Base-by-base conservation (phyloP, 148 eudicot genomes). In the Chenopodium berlandieri region DNA sequence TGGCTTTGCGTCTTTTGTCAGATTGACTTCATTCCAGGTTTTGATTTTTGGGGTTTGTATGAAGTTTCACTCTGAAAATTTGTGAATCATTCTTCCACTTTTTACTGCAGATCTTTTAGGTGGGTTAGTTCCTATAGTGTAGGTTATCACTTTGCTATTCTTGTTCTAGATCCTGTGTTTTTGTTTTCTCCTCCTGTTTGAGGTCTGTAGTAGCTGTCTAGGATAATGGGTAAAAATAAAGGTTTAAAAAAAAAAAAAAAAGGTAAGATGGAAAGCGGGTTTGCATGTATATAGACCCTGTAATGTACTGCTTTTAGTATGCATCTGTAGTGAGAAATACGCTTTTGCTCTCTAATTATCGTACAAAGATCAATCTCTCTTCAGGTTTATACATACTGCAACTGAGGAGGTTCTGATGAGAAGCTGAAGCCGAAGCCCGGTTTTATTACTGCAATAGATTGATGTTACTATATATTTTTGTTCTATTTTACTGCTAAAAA, bases 21-120 rank as follows among this genome's bases (percentile, higher is more conserved):
- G 72, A 73, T 65, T 71, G 79, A 78, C 82, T 83, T n/a, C 75
- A 47, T 73, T 88, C 80, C 76, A 30, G 83, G 82, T 75, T 75
- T 83, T 83, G 56, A 70, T 81, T 73, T 87, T 85, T 77, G 75
- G 86, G 89, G 80, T 86, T 81, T 88, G 86, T 86, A 83, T 79
- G 83, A 71, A 84, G 52, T 73, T 73, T 66, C 82, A 73, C 69
- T 70, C 73, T 60, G 73, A 77, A 47, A 40, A 20, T 76, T 63
- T 75, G 73, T 64, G 82, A 76, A 77, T 68, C 79, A 77, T 82
- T 78, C 71, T 23, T 83, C 75, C 52, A 31, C 60, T 74, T 75
- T 79, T 68, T 78, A 71, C 83, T 74, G 78, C 69, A 79, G 75
- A 72, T 71, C 34, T 80, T 86, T 75, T 79, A 75, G 76, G 76